Conservation (phyloP, 2,329 filamentous ascomycete species). For the Boeremia exigua region DNA sequence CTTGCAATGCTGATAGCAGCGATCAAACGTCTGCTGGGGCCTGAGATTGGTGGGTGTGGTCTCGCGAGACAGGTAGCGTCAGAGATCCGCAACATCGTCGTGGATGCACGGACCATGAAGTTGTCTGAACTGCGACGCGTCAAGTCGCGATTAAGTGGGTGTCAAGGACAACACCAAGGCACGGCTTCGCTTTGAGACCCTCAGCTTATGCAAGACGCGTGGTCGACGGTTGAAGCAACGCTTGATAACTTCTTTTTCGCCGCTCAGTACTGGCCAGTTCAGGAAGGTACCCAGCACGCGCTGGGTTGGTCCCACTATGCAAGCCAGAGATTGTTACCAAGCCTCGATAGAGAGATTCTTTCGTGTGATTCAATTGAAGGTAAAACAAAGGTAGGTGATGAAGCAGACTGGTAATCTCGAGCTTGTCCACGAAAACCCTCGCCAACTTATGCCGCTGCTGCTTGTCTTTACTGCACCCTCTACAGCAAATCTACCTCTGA, state of each 20-base stretch:
- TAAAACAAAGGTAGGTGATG: neutral
- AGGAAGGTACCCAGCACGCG: too few relatives aligned
- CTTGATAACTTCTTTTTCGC: neutral
- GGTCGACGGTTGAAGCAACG: slow-evolving; percentile 5
- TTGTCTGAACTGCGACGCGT: slow-evolving; percentile 12
- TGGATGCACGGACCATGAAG: slow-evolving; percentile 31
- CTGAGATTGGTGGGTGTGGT: slow-evolving; percentile 28
- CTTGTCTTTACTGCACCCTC: neutral
- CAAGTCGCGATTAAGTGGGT: slow-evolving; percentile 26
- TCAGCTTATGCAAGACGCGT: slow-evolving; percentile 15
- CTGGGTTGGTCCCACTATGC: too few relatives aligned
- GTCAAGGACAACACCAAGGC: slow-evolving; percentile 18
- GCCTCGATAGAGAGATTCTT: too few relatives aligned
- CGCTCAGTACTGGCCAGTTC: too few relatives aligned
- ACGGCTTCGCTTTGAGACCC: neutral
- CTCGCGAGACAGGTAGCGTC: slow-evolving; percentile 37
- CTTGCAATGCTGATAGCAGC: slow-evolving; percentile 28
- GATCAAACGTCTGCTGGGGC: slow-evolving; percentile 18
- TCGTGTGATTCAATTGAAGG: too few relatives aligned
- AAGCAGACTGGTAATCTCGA: neutral
- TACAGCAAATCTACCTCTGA: neutral
- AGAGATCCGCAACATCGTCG: slow-evolving; percentile 37
- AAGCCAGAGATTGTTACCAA: too few relatives aligned
- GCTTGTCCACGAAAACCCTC: neutral
- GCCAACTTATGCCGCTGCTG: neutral